phyloP scores from a whole-genome alignment of 1,139 yeast genomes.

The Lodderomyces theae region DNA sequence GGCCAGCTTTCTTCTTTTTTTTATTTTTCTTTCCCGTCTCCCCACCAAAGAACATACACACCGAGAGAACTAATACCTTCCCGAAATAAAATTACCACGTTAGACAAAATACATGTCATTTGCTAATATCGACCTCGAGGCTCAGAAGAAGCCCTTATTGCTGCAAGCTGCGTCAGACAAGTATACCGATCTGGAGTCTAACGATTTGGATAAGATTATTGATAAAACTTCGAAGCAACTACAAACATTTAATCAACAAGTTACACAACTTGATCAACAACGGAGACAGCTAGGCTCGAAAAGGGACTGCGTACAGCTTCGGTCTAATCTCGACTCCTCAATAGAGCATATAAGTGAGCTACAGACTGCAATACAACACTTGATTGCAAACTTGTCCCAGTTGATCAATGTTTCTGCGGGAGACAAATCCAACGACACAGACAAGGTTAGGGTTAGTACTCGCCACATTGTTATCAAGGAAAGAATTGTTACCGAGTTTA shows the following conservation, averaged over 20 bases:
- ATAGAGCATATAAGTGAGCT: slow-evolving; percentile 26
- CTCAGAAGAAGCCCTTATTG: slow-evolving; percentile 35
- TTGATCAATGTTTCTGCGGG: slow-evolving; percentile 33
- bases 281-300: slow-evolving; percentile 53
- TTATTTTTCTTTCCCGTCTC: too few relatives aligned
- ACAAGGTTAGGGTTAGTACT: slow-evolving; percentile 27
- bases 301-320: slow-evolving; percentile 44
- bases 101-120: slow-evolving; percentile 50
- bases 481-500: slow-evolving; percentile 35
- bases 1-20: too few relatives aligned
- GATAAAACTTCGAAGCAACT: slow-evolving; percentile 39
- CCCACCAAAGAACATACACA: too few relatives aligned
- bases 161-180: slow-evolving; percentile 6
- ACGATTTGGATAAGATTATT: slow-evolving; percentile 34
- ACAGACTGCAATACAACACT: slow-evolving; percentile 32
- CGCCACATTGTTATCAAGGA: slow-evolving; percentile 42
- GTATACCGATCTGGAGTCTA: slow-evolving; percentile 7
- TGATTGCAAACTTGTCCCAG: slow-evolving; percentile 31
- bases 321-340: slow-evolving; percentile 39
- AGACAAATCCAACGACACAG: slow-evolving; percentile 8
- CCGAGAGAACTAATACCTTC: background rate
- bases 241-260: slow-evolving; percentile 49
- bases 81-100: too few relatives aligned
- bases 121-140: slow-evolving; percentile 57
- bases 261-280: slow-evolving; percentile 48